These are phyloP conservation scores for Neonectria faginata DNA, from an alignment of 2,329 filamentous ascomycete genomes.

Conservation along the genomic window DNA sequence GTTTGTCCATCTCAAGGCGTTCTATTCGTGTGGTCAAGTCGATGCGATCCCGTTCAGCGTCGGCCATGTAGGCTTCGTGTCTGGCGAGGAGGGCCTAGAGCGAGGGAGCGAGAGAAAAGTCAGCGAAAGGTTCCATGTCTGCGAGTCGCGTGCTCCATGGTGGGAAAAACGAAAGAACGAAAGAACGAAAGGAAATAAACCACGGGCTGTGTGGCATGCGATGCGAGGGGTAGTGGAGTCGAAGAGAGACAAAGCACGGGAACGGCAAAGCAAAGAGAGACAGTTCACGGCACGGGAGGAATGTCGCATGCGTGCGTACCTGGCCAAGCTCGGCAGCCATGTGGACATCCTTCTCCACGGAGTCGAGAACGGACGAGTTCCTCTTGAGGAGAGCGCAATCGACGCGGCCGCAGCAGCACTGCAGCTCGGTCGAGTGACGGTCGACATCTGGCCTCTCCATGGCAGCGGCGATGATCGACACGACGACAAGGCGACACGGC, in stretches of 20 bases:
- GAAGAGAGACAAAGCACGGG: conserved; percentile 14
- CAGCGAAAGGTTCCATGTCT: conserved; percentile 64
- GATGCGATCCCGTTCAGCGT: conserved; percentile 86
- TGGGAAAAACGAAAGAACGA: neutral
- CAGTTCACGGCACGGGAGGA: conserved; percentile 33
- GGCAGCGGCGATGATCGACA: conserved; percentile 26
- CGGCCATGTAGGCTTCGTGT: conserved; percentile 94
- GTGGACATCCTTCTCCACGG: conserved; percentile 87
- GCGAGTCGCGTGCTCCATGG: neutral
- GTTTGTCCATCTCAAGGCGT: conserved; percentile 79
- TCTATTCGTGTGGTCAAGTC: conserved; percentile 80
- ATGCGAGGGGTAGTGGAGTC: conserved; percentile 12
- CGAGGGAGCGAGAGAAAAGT: conserved; percentile 62
- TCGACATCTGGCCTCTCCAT: conserved; percentile 45
- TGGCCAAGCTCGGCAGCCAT: conserved; percentile 90
- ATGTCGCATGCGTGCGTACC: conserved; percentile 75
- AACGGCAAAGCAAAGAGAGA: conserved; percentile 6
- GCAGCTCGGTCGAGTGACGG: conserved; percentile 53
- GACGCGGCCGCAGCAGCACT: conserved; percentile 86
- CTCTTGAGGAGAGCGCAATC: conserved; percentile 85
- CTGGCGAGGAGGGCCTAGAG: conserved; percentile 88
- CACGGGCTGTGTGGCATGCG: conserved; percentile 39
- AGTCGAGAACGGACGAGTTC: conserved; percentile 81
- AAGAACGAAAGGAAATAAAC: conserved; percentile 7
- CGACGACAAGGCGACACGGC: conserved; percentile 35